A percentile compares a stretch with the other conserved stretches of the same genome.
Evolutionary conservation across 805 yeast genomes (phyloP).

Genomic region (Ogataea kodamae): DNA sequence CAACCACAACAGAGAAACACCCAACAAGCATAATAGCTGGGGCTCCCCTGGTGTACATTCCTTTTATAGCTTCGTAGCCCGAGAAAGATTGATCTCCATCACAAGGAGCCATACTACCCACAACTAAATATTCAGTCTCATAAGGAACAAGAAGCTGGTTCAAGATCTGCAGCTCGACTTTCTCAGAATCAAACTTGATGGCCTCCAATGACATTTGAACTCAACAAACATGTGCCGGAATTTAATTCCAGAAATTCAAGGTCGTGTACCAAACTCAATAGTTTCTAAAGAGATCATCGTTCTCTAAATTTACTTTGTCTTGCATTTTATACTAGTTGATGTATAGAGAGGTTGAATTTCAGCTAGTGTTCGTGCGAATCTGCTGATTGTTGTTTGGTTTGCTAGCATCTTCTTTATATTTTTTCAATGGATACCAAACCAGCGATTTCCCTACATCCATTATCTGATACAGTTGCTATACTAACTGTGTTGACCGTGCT

Average conservation of each 20-base stretch:
- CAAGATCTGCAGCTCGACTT: slow-evolving; percentile 52
- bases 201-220: slow-evolving; percentile 50
- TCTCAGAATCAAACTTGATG: slow-evolving; percentile 54
- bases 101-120: slow-evolving; percentile 50
- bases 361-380: too few species aligned
- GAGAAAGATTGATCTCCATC: slow-evolving; percentile 60
- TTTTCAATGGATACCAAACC: slow-evolving; percentile 47
- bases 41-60: slow-evolving; percentile 96
- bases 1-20: slow-evolving; percentile 77
- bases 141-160: slow-evolving; percentile 87
- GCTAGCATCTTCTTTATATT: too few species aligned
- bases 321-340: slow-evolving; percentile 2
- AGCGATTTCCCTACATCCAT: slow-evolving; percentile 23
- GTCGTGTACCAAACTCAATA: slow-evolving; percentile 3
- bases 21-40: slow-evolving; percentile 98
- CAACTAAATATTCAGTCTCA: slow-evolving; percentile 61
- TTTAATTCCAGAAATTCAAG: not conserved
- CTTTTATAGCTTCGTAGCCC: slow-evolving; percentile 78
- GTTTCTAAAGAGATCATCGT: not conserved
- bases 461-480: slow-evolving; percentile 29
- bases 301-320: too few species aligned
- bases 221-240: slow-evolving; percentile 1
- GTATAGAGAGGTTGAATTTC: slow-evolving; percentile 1
- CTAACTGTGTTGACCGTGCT: slow-evolving; percentile 26
- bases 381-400: too few species aligned